Percentiles rank a stretch among this genome's conserved stretches.
phyloP scores from a whole-genome alignment of 2,329 filamentous ascomycete species.

The Aschersonia sp. region DNA sequence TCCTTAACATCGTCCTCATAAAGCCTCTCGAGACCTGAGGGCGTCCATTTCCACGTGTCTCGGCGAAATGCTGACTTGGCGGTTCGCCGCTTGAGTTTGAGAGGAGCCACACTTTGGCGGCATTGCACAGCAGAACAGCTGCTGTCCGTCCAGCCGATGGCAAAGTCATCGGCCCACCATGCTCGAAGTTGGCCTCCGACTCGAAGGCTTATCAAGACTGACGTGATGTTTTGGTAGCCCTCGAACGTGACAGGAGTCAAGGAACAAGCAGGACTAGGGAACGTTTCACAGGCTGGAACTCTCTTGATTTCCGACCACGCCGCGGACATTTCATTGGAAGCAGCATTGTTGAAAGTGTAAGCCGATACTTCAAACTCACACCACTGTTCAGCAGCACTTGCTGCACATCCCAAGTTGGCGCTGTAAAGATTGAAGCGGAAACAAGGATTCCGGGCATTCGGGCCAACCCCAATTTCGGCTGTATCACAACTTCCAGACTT shows the following conservation, averaged over 20 bases:
- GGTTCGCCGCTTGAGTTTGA: conserved; percentile 17
- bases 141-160: conserved; percentile 26
- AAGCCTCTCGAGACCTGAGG: conserved; percentile 15
- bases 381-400: conserved; percentile 18
- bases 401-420: conserved; percentile 24
- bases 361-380: conserved; percentile 28
- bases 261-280: conserved; percentile 17
- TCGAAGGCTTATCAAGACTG: conserved; percentile 21
- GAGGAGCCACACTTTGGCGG: conserved; percentile 12
- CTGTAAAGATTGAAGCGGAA: conserved; percentile 25
- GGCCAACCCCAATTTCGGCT: conserved; percentile 24
- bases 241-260: conserved; percentile 21
- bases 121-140: conserved; percentile 22
- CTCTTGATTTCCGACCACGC: conserved; percentile 25
- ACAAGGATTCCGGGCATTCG: conserved; percentile 19
- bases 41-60: conserved; percentile 21
- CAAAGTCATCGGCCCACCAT: conserved; percentile 28
- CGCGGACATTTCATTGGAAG: conserved; percentile 19
- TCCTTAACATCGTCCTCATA: conserved; percentile 17
- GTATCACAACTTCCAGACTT: conserved; percentile 14
- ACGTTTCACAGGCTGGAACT: conserved; percentile 21
- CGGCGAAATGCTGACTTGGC: conserved; percentile 15
- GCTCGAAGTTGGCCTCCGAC: conserved; percentile 21
- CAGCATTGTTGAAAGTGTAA: conserved; percentile 19
- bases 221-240: conserved; percentile 23